A percentile compares a stretch with the other conserved stretches of the same genome.
phyloP scores from a whole-genome alignment of 2,329 filamentous ascomycete genomes.

The Sclerotinia sclerotiorum region DNA sequence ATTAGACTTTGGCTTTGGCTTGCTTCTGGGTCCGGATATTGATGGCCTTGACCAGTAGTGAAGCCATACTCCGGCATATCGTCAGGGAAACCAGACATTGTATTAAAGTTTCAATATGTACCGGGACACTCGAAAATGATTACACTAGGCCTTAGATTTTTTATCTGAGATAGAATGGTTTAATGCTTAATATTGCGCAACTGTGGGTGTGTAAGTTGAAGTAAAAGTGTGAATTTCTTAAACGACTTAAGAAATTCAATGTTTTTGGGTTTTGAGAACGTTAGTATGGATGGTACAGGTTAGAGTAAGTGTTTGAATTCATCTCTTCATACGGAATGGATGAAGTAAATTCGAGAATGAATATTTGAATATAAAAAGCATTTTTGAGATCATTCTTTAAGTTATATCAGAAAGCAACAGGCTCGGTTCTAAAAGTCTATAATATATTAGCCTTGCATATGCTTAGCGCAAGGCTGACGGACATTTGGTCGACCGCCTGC shows the following conservation, averaged over 20 bases:
- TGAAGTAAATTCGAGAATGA: not conserved
- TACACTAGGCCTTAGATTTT: not conserved
- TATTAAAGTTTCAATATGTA: no score
- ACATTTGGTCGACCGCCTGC: not conserved
- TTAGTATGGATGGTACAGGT: not conserved
- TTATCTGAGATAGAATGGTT: not conserved
- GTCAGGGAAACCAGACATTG: not conserved
- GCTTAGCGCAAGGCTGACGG: not conserved
- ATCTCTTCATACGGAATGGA: not conserved
- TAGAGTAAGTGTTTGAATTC: no score
- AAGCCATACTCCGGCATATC: not conserved
- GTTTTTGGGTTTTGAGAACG: not conserved
- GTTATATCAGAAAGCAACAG: not conserved
- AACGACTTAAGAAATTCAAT: not conserved
- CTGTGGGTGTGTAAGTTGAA: not conserved
- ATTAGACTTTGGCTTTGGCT: conserved; percentile 18
- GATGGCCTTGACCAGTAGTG: not conserved
- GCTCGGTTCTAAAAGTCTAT: not conserved
- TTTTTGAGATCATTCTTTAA: not conserved
- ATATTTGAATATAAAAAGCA: not conserved
- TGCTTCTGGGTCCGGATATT: conserved; percentile 29
- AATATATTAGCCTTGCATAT: conserved; percentile 13
- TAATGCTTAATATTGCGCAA: not conserved
- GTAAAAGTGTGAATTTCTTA: not conserved
- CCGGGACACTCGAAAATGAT: not conserved